phyloP scores from a whole-genome alignment of 768 basidiomycete genomes.

The Austroboletus eburneus region DNA sequence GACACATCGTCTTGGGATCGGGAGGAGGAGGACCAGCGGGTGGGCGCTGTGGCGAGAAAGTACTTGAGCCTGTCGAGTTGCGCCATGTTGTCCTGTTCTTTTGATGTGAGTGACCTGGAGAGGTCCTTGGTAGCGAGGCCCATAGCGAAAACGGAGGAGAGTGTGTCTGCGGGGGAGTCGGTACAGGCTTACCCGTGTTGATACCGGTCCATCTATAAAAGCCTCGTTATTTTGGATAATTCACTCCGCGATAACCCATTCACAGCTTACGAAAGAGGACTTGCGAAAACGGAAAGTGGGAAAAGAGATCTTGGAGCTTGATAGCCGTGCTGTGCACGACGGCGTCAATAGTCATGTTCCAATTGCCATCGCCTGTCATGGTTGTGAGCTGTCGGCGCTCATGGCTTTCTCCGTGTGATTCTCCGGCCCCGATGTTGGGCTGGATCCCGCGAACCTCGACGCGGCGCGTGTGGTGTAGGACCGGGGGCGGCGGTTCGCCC shows the following conservation, averaged over 20 bases:
- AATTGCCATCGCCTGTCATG: constrained; percentile 25
- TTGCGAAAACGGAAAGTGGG: constrained; percentile 15
- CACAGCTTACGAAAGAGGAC: constrained; percentile 15
- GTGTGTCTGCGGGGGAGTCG: constrained; percentile 10
- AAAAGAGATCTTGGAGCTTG: constrained; percentile 25
- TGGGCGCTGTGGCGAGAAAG: constrained; percentile 84
- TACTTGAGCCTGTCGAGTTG: constrained; percentile 81
- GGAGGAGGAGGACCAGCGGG: constrained; percentile 53
- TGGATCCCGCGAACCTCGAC: constrained; percentile 24
- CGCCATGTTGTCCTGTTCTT: constrained; percentile 68
- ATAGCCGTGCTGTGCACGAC: constrained; percentile 32
- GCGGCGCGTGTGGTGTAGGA: too few species aligned
- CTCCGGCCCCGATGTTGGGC: constrained; percentile 18
- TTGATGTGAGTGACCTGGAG: constrained; percentile 49
- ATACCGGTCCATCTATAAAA: constrained; percentile 24
- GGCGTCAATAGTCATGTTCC: constrained; percentile 21
- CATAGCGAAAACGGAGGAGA: constrained; percentile 20
- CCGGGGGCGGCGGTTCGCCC: too few species aligned
- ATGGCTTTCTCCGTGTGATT: constrained; percentile 19
- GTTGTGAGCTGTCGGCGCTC: constrained; percentile 29
- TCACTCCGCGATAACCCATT: constrained; percentile 25
- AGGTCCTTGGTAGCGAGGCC: constrained; percentile 27
- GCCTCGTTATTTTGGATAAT: constrained; percentile 14
- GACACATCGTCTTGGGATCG: constrained; percentile 16
- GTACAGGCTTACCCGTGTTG: constrained; percentile 17